These are phyloP conservation scores for Moesziomyces sp. DNA, from an alignment of 1,284 basidiomycete species.

Conservation along the genomic window DNA sequence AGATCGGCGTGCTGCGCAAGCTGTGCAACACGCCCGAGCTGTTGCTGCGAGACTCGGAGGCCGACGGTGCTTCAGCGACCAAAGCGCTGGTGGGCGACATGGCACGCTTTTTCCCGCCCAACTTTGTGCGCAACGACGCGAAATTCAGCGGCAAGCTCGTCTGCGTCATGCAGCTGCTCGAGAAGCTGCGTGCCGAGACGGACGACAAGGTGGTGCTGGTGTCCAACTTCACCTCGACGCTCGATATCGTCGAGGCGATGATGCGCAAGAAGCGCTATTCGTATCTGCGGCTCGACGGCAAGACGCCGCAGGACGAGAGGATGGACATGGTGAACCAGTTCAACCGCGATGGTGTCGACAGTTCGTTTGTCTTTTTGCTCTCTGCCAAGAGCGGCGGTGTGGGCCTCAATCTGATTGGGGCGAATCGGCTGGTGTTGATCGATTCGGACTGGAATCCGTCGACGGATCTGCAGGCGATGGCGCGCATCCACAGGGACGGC, in stretches of 20 bases:
- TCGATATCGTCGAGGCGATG: conserved; percentile 88
- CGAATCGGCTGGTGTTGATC: conserved; percentile 84
- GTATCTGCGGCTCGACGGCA: conserved; percentile 86
- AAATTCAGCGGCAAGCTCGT: conserved; percentile 73
- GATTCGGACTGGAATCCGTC: conserved; percentile 96
- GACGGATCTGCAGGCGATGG: conserved; percentile 93
- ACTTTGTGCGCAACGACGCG: conserved; percentile 42
- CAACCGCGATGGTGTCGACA: conserved; percentile 38
- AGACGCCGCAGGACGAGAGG: conserved; percentile 59
- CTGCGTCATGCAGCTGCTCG: conserved; percentile 79
- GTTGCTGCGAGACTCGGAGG: conserved; percentile 76
- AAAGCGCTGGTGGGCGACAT: conserved; percentile 40
- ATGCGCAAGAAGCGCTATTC: conserved; percentile 82
- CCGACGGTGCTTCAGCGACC: conserved; percentile 28
- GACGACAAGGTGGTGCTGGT: conserved; percentile 73
- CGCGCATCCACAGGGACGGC: conserved; percentile 84
- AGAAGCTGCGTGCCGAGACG: conserved; percentile 75
- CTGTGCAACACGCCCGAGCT: conserved; percentile 93
- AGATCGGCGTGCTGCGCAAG: conserved; percentile 74
- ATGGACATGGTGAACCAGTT: conserved; percentile 59
- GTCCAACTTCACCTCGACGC: conserved; percentile 74
- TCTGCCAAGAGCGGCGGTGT: conserved; percentile 98
- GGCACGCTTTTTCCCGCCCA: conserved; percentile 41
- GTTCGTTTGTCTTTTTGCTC: conserved; percentile 83
- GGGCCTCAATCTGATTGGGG: conserved; percentile 97